These are phyloP conservation scores for Actinomortierella ambigua DNA, from an alignment of 371 early-diverging fungal species.

Conservation along the genomic window DNA sequence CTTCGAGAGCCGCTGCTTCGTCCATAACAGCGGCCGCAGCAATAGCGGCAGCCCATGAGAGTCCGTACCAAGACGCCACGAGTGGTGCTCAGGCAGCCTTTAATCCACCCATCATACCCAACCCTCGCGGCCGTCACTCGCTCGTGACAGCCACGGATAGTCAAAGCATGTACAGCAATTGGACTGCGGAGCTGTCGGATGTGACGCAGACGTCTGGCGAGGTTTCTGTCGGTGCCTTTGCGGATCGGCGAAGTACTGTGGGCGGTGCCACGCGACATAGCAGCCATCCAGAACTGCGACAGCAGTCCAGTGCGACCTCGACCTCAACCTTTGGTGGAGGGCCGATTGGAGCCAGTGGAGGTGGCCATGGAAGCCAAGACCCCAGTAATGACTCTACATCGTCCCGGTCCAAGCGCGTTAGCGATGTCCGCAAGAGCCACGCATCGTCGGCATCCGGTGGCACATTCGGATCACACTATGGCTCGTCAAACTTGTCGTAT, in stretches of 20 bases:
- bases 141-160: constrained; percentile 33
- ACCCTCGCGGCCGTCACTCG: constrained; percentile 23
- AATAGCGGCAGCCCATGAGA: too few relatives aligned
- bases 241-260: constrained; percentile 13
- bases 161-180: constrained; percentile 26
- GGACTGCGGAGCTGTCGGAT: constrained; percentile 45
- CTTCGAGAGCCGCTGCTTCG: too few relatives aligned
- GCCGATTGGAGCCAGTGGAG: neutral
- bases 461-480: neutral
- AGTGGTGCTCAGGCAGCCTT: too few relatives aligned
- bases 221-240: constrained; percentile 40
- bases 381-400: constrained; percentile 21
- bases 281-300: neutral
- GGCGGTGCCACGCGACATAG: neutral
- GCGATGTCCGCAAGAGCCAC: too few relatives aligned
- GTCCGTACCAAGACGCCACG: too few relatives aligned
- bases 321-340: constrained; percentile 21
- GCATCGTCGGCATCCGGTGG: too few relatives aligned
- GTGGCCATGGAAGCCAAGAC: constrained; percentile 14
- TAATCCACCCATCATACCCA: too few relatives aligned
- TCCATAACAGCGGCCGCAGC: too few relatives aligned
- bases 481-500: constrained; percentile 23
- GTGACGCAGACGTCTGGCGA: constrained; percentile 44
- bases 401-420: too few relatives aligned
- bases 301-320: neutral